Conservation (phyloP, 2,329 filamentous ascomycete genomes). For the Rosellinia necatrix region DNA sequence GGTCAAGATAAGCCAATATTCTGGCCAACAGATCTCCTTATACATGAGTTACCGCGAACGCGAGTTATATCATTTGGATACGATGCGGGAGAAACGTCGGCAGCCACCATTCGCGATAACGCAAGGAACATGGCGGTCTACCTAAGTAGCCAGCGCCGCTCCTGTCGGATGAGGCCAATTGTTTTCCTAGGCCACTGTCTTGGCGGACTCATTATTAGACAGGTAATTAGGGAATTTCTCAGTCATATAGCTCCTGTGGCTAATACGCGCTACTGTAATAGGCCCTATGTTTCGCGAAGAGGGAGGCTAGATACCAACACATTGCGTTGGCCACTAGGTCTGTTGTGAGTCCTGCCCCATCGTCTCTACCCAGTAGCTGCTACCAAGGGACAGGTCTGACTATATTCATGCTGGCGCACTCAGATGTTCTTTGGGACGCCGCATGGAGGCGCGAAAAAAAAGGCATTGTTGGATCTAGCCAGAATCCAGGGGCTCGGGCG, state of each 20-base stretch:
- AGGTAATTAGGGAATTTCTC: neutral
- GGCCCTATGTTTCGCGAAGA: slow-evolving; percentile 3
- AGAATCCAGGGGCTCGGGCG: neutral
- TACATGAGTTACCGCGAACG: neutral
- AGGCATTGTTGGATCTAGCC: neutral
- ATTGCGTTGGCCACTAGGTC: slow-evolving; percentile 1
- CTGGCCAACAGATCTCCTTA: neutral
- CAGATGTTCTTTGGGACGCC: slow-evolving; percentile 14
- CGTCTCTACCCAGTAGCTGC: neutral
- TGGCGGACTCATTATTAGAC: slow-evolving; percentile 5
- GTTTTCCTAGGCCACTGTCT: slow-evolving; percentile 12
- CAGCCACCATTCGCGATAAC: neutral
- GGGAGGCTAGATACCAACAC: neutral
- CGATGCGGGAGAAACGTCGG: neutral
- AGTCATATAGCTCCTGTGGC: neutral
- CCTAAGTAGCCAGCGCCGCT: neutral
- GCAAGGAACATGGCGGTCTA: neutral
- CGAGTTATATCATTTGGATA: slow-evolving; percentile 11
- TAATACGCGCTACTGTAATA: neutral
- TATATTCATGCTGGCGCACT: neutral
- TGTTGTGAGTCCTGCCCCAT: neutral
- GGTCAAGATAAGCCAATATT: neutral
- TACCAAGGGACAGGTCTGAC: neutral
- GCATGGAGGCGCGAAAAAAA: neutral
- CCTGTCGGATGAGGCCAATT: neutral